These are phyloP conservation scores for Ustilago curta DNA, from an alignment of 1,284 basidiomycete species.

Conservation along the genomic window DNA sequence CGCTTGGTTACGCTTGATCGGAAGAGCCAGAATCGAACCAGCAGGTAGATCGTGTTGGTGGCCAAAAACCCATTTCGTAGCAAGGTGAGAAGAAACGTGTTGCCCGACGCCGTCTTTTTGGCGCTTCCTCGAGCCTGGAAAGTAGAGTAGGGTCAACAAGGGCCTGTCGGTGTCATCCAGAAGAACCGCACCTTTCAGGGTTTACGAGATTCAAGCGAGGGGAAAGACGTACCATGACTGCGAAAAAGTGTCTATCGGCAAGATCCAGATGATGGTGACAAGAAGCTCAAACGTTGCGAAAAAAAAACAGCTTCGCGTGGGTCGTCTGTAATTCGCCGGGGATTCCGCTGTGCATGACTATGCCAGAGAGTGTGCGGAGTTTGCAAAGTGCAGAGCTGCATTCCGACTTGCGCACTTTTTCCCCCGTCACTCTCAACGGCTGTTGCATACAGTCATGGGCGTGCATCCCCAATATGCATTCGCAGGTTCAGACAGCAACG, in stretches of 20 bases:
- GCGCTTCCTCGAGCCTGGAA: constrained; percentile 53
- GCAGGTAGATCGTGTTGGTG: constrained; percentile 59
- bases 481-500: neutral
- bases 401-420: constrained; percentile 3
- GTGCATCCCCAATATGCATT: neutral
- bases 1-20: constrained; percentile 31
- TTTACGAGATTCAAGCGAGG: too few relatives aligned
- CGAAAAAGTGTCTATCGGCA: neutral
- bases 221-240: constrained; percentile 8
- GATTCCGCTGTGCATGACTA: constrained; percentile 10
- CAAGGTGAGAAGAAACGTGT: constrained; percentile 52
- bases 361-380: constrained; percentile 3
- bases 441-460: neutral
- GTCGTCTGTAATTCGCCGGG: constrained; percentile 9
- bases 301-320: too few relatives aligned
- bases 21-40: constrained; percentile 54
- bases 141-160: neutral
- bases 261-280: constrained; percentile 3
- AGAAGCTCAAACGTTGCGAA: constrained; percentile 6
- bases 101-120: constrained; percentile 54
- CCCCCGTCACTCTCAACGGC: neutral
- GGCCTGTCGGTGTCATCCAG: neutral
- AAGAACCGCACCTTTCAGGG: too few relatives aligned
- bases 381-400: neutral
- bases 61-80: constrained; percentile 62